Conservation (phyloP, 805 yeast genomes). For the Wickerhamiella nectarea region DNA sequence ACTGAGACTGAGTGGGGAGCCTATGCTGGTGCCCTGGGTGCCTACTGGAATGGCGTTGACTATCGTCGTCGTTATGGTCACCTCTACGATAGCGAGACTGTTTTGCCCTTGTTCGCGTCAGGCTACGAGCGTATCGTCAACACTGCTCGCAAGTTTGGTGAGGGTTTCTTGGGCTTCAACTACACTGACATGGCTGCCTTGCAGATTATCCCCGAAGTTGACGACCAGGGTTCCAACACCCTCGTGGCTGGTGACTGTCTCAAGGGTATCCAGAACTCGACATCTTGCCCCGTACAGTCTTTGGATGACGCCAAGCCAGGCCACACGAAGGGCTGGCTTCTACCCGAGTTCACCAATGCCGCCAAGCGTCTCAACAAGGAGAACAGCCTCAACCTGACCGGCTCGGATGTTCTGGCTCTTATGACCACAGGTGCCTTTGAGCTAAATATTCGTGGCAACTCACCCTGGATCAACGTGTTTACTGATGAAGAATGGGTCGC, state of each 20-base stretch:
- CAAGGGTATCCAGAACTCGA: slow-evolving; percentile 1
- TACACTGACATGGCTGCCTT: slow-evolving; percentile 19
- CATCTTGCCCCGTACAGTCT: slow-evolving; percentile 13
- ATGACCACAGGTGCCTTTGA: slow-evolving; percentile 39
- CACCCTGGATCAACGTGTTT: slow-evolving; percentile 29
- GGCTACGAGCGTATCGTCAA: slow-evolving; percentile 35
- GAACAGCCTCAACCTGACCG: slow-evolving; percentile 26
- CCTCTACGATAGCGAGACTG: slow-evolving; percentile 29
- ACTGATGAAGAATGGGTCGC: slow-evolving; percentile 22
- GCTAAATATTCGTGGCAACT: slow-evolving; percentile 35
- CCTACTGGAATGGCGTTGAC: slow-evolving; percentile 36
- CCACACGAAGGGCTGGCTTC: slow-evolving; percentile 11
- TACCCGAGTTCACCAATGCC: slow-evolving; percentile 14
- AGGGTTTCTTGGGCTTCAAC: slow-evolving; percentile 21
- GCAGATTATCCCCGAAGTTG: slow-evolving; percentile 16
- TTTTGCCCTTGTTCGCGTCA: slow-evolving; percentile 41
- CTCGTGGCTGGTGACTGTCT: slow-evolving; percentile 16
- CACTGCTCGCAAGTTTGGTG: slow-evolving; percentile 22
- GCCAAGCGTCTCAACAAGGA: slow-evolving; percentile 19
- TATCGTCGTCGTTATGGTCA: slow-evolving; percentile 38
- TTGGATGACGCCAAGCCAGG: not conserved
- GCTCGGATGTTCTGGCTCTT: slow-evolving; percentile 30
- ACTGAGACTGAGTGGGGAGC: slow-evolving; percentile 39
- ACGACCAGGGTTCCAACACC: slow-evolving; percentile 18
- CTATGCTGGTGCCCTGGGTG: slow-evolving; percentile 41